Conservation (phyloP, 345 rosid genomes). For the Erysimum cheiranthoides region DNA sequence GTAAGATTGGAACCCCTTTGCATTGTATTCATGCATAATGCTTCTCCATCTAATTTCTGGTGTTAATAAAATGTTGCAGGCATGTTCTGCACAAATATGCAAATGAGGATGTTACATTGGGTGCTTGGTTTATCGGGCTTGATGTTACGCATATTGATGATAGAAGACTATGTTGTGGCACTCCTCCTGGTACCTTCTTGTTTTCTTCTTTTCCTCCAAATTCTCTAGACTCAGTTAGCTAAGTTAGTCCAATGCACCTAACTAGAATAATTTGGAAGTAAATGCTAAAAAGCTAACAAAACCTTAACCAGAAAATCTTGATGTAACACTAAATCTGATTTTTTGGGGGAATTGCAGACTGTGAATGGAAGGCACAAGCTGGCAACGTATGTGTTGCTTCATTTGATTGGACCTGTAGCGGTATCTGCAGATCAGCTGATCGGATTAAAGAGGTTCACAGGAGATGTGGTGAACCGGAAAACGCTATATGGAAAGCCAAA, state of each 20-base stretch:
- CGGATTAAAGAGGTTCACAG: slow-evolving; percentile 74
- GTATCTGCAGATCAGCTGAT: slow-evolving; percentile 75
- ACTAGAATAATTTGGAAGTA: too few relatives aligned
- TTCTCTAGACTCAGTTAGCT: not conserved
- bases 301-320: slow-evolving; percentile 1
- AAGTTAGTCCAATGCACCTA: not conserved
- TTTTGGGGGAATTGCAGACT: slow-evolving; percentile 51
- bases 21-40: not conserved
- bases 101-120: slow-evolving; percentile 93
- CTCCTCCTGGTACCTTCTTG: slow-evolving; percentile 70
- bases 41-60: not conserved
- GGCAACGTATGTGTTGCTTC: slow-evolving; percentile 84
- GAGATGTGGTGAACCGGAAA: slow-evolving; percentile 76
- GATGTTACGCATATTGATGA: slow-evolving; percentile 95
- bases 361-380: slow-evolving; percentile 85
- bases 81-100: slow-evolving; percentile 86
- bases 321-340: slow-evolving; percentile 18
- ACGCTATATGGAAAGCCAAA: slow-evolving; percentile 82
- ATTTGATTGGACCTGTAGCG: slow-evolving; percentile 83
- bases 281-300: too few relatives aligned
- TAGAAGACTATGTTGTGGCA: slow-evolving; percentile 92
- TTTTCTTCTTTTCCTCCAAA: slow-evolving; percentile 12
- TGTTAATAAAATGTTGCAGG: slow-evolving; percentile 49
- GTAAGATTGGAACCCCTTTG: slow-evolving; percentile 46
- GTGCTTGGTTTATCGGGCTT: slow-evolving; percentile 98